Evolutionary conservation across 2,329 filamentous ascomycete species (phyloP).

Genomic region (Botrytis cinerea): DNA sequence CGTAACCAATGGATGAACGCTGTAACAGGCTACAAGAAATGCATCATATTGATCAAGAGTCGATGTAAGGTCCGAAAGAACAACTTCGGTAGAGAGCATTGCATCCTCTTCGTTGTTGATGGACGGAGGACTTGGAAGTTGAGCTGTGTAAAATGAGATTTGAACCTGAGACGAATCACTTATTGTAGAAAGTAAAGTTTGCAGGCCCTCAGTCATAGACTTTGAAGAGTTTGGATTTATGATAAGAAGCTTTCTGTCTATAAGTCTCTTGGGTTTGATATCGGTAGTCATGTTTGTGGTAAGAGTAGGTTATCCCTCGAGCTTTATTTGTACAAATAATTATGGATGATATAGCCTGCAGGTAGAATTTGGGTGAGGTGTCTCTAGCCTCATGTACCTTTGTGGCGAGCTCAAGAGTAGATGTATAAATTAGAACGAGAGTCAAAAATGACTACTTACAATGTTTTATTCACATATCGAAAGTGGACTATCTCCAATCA

Average conservation of each 20-base stretch:
- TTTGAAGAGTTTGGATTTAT: conserved; percentile 79
- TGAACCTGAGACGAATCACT: conserved; percentile 37
- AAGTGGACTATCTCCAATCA: conserved; percentile 1
- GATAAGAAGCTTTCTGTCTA: conserved; percentile 58
- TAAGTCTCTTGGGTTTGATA: neutral
- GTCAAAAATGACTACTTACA: neutral
- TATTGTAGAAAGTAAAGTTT: conserved; percentile 47
- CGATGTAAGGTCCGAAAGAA: conserved; percentile 56
- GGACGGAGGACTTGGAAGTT: conserved; percentile 70
- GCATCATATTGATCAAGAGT: conserved; percentile 60
- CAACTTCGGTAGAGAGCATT: conserved; percentile 59
- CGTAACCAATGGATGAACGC: conserved; percentile 74
- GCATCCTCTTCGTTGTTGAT: conserved; percentile 79
- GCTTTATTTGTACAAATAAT: neutral
- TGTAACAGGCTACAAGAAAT: conserved; percentile 89
- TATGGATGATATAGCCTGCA: neutral
- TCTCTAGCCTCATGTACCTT: neutral
- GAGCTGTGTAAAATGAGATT: conserved; percentile 45
- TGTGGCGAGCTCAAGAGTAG: neutral
- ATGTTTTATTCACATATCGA: neutral
- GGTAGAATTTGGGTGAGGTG: neutral
- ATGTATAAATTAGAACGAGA: neutral
- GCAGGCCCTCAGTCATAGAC: conserved; percentile 70
- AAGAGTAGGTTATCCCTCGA: neutral
- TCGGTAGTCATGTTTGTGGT: conserved; percentile 7